A percentile compares a stretch with the other conserved stretches of the same genome.
Conservation (phyloP, 345 rosid species). For the Populus pruinosa region DNA sequence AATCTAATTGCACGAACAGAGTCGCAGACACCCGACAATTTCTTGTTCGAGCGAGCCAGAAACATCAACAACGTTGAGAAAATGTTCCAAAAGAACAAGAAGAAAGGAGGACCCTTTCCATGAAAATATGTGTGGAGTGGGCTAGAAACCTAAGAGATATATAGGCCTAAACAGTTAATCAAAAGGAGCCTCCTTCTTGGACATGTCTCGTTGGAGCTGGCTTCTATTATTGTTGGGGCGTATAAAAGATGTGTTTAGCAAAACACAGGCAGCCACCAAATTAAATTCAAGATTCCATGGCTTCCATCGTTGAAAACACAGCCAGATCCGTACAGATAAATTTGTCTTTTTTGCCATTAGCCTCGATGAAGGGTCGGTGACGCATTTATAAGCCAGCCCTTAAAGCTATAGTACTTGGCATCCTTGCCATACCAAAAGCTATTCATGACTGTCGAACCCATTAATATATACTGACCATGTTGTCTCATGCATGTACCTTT, state of each 20-base stretch:
- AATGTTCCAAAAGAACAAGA: no score
- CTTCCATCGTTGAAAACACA: neutral
- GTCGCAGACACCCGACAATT: no score
- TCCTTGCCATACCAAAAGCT: no score
- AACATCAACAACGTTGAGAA: no score
- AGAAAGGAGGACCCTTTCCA: no score
- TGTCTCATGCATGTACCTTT: neutral
- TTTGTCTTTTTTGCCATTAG: neutral
- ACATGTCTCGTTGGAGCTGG: no score
- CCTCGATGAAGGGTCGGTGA: neutral
- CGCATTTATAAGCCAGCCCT: neutral
- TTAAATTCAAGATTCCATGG: neutral
- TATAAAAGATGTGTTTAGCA: neutral
- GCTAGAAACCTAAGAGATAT: no score
- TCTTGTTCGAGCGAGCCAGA: no score
- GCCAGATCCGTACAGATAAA: neutral
- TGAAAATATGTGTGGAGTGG: no score
- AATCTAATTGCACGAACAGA: no score
- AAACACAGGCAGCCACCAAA: neutral
- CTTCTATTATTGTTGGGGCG: neutral
- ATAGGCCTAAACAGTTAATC: neutral
- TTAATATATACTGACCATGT: no score
- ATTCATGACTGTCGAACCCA: no score
- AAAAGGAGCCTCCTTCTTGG: neutral
- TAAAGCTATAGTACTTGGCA: neutral